Conservation (phyloP, 2,329 filamentous ascomycete genomes). For the Colletotrichum cuscutae region DNA sequence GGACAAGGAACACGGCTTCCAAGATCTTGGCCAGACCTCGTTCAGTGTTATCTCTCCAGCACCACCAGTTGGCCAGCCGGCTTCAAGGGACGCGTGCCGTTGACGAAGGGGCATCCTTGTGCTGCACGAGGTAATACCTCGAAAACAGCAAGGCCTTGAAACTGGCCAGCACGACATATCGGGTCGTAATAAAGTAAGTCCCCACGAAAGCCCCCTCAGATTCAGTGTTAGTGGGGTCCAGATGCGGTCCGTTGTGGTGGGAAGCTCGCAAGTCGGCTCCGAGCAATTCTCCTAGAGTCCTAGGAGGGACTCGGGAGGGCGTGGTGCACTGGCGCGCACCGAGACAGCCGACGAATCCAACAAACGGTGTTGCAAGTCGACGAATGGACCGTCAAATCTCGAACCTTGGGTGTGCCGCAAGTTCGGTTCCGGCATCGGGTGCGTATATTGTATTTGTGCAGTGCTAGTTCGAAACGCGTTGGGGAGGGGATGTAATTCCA, state of each 20-base stretch:
- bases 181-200: conserved; percentile 26
- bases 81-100: conserved; percentile 20
- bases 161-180: conserved; percentile 30
- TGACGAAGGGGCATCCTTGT: conserved; percentile 20
- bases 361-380: background rate
- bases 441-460: background rate
- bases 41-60: conserved; percentile 14
- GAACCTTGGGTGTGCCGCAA: conserved; percentile 1
- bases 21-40: conserved; percentile 2
- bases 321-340: background rate
- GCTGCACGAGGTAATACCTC: conserved; percentile 2
- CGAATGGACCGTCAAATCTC: background rate
- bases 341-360: conserved; percentile 15
- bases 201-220: conserved; percentile 20
- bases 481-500: background rate
- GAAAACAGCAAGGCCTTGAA: conserved; percentile 15
- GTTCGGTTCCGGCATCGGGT: conserved; percentile 26
- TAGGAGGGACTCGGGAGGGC: background rate
- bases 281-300: conserved; percentile 20
- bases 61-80: conserved; percentile 1
- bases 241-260: background rate
- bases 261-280: conserved; percentile 27
- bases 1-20: background rate
- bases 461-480: background rate
- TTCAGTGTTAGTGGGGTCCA: conserved; percentile 19